These are phyloP conservation scores for Kockiozyma suomiensis DNA, from an alignment of 805 yeast genomes.

Conservation along the genomic window DNA sequence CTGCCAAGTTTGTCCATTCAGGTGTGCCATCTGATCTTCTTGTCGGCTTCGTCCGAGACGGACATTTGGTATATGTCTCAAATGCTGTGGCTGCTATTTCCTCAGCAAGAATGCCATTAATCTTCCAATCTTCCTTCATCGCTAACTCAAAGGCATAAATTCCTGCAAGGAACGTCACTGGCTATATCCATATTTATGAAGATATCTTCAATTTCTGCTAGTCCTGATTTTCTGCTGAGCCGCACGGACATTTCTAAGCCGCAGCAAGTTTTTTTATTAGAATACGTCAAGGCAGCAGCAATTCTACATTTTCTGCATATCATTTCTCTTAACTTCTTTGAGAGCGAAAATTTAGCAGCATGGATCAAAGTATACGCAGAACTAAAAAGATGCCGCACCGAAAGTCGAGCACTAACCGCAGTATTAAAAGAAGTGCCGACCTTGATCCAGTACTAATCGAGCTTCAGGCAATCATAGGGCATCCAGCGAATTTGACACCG, in stretches of 20 bases:
- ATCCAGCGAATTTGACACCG: not conserved
- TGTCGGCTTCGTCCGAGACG: conserved; percentile 58
- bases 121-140: not conserved
- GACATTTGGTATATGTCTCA: conserved; percentile 24
- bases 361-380: not conserved
- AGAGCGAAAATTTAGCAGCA: not conserved
- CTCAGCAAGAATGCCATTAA: not conserved
- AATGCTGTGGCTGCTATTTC: conserved; percentile 12
- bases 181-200: no score
- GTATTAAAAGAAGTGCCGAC: conserved; percentile 2
- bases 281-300: not conserved
- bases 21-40: conserved; percentile 61
- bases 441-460: conserved; percentile 6
- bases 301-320: not conserved
- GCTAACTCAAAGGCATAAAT: not conserved
- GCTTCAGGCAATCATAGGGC: conserved; percentile 7
- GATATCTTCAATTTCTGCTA: no score
- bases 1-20: conserved; percentile 87
- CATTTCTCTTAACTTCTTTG: not conserved
- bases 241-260: not conserved
- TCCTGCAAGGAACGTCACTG: no score
- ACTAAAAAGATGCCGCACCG: not conserved
- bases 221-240: not conserved
- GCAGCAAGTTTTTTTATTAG: not conserved
- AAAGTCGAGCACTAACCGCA: conserved; percentile 1